Conservation (phyloP, 148 eudicot genomes). For the Diospyros lotus region DNA sequence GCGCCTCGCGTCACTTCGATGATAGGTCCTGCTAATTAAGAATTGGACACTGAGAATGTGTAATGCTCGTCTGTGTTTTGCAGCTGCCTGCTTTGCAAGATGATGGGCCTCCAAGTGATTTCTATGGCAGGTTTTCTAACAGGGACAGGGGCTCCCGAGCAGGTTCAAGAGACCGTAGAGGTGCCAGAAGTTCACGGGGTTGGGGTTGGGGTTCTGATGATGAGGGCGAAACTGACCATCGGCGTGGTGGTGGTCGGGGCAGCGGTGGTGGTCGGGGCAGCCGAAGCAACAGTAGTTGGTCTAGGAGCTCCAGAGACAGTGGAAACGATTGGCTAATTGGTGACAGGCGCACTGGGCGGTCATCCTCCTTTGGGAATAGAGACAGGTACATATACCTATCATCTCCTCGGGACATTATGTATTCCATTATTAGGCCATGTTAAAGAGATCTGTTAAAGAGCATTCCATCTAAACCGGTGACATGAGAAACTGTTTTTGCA, state of each 20-base stretch:
- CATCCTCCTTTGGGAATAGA: slow-evolving; percentile 50
- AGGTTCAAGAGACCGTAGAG: slow-evolving; percentile 38
- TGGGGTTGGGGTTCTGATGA: slow-evolving; percentile 40
- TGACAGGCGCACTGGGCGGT: slow-evolving; percentile 44
- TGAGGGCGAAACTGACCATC: slow-evolving; percentile 28
- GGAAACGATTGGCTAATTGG: slow-evolving; percentile 72
- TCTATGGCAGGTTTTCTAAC: slow-evolving; percentile 75
- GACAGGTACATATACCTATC: slow-evolving; percentile 49
- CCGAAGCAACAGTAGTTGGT: slow-evolving; percentile 36
- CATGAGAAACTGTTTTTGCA: not conserved
- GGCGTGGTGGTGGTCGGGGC: slow-evolving; percentile 44
- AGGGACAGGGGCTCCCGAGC: slow-evolving; percentile 54
- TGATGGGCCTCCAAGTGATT: slow-evolving; percentile 77
- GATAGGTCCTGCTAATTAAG: no score
- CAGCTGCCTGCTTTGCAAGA: slow-evolving; percentile 98
- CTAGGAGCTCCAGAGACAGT: slow-evolving; percentile 43
- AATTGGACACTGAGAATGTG: not conserved
- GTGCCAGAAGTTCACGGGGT: slow-evolving; percentile 46
- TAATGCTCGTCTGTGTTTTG: slow-evolving; percentile 18
- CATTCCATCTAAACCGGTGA: not conserved
- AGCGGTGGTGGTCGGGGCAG: slow-evolving; percentile 44
- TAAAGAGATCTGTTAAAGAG: not conserved
- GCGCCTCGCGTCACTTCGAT: no score
- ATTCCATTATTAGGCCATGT: not conserved
- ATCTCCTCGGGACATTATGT: not conserved